Evolutionary conservation across 2,329 filamentous ascomycete species (phyloP).

Genomic region (Colletotrichum tanaceti): DNA sequence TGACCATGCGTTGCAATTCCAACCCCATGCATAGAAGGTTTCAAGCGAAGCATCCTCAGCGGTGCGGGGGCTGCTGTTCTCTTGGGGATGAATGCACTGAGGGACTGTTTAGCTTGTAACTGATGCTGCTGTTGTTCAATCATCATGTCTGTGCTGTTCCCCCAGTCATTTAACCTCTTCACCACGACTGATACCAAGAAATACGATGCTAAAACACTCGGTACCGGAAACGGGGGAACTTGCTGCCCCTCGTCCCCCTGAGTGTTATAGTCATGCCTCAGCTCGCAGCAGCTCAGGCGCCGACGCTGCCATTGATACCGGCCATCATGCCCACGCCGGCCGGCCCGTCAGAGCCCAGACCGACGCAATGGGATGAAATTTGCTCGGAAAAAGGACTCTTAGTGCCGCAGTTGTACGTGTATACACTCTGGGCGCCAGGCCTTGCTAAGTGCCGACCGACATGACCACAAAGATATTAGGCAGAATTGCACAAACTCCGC

Average conservation of each 20-base stretch:
- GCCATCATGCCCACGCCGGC: slow-evolving; percentile 24
- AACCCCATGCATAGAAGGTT: not conserved
- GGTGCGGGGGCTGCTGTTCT: not conserved
- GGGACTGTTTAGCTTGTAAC: not conserved
- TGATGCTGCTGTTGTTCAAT: not conserved
- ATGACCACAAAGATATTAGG: not conserved
- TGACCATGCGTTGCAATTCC: not conserved
- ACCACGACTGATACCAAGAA: not conserved
- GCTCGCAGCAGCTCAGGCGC: slow-evolving; percentile 1
- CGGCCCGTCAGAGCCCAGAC: slow-evolving; percentile 15
- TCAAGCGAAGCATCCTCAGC: not conserved
- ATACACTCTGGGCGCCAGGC: not conserved
- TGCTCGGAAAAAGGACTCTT: slow-evolving; percentile 16
- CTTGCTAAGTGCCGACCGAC: not conserved
- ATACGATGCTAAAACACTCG: not conserved
- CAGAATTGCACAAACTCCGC: slow-evolving; percentile 26
- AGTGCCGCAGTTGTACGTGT: slow-evolving; percentile 10
- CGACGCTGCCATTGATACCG: slow-evolving; percentile 3
- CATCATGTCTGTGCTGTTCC: too few relatives aligned
- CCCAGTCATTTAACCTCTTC: too few relatives aligned
- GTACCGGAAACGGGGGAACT: not conserved
- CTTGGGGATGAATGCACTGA: not conserved
- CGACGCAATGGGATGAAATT: slow-evolving; percentile 9
- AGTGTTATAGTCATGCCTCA: not conserved
- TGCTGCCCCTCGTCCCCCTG: slow-evolving; percentile 6